Conservation (phyloP, 208 protist species). For the Trypanosoma rangeli region DNA sequence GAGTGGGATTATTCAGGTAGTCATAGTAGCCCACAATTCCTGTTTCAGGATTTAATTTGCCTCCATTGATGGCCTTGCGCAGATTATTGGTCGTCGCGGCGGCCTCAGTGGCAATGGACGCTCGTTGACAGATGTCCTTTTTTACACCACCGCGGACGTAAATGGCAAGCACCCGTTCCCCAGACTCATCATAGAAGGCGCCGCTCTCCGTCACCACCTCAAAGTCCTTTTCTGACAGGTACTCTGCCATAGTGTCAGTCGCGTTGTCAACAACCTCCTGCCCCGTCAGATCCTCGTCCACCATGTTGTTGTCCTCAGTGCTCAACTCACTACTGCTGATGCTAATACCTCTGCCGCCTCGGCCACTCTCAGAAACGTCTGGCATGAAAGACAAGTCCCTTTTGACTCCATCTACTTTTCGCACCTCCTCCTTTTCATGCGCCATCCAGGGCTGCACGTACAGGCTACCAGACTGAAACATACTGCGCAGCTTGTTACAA, state of each 20-base stretch:
- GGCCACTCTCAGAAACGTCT: neutral
- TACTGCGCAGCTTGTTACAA: constrained; percentile 37
- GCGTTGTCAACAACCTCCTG: constrained; percentile 66
- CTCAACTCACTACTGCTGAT: constrained; percentile 1
- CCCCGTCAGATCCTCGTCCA: constrained; percentile 52
- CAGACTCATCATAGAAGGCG: constrained; percentile 55
- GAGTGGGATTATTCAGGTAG: constrained; percentile 82
- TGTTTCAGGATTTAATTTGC: constrained; percentile 69
- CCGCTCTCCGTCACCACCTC: constrained; percentile 56
- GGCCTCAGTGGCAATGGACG: constrained; percentile 49
- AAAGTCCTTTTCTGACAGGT: constrained; percentile 59
- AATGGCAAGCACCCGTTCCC: constrained; percentile 60
- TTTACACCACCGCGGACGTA: constrained; percentile 62
- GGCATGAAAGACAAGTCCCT: neutral
- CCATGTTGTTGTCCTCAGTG: constrained; percentile 2
- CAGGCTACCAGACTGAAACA: constrained; percentile 23
- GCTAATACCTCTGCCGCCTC: neutral
- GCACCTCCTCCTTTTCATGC: neutral
- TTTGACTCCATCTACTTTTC: neutral
- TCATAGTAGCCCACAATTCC: constrained; percentile 92
- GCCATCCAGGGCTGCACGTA: neutral
- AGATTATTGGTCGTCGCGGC: constrained; percentile 81
- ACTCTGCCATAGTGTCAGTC: constrained; percentile 35
- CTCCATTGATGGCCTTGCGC: constrained; percentile 75
- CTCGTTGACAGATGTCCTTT: constrained; percentile 44